Evolutionary conservation across 1,284 basidiomycete species (phyloP).

Genomic region (Heterobasidion annosum): DNA sequence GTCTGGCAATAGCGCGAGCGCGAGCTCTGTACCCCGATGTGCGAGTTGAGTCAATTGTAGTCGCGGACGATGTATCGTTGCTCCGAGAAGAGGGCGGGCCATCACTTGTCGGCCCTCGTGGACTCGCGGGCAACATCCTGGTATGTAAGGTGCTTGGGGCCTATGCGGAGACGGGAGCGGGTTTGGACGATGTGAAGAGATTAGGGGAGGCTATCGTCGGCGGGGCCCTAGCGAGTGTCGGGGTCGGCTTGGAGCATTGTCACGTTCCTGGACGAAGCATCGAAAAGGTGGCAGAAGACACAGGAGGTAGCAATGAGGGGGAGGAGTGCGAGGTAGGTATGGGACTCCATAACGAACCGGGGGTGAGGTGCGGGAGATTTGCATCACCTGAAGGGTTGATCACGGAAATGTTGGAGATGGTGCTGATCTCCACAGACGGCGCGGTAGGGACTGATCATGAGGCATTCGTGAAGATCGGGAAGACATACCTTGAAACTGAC

Average conservation of each 20-base stretch:
- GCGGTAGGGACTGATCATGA: slow-evolving; percentile 2
- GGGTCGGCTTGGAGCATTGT: slow-evolving; percentile 46
- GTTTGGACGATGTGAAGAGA: slow-evolving; percentile 35
- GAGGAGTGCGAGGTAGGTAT: slow-evolving; percentile 41
- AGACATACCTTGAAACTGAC: slow-evolving; percentile 14
- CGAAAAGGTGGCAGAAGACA: slow-evolving; percentile 12
- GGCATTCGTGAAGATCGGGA: slow-evolving; percentile 9
- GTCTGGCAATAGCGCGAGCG: slow-evolving; percentile 56
- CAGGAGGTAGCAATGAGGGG: slow-evolving; percentile 15
- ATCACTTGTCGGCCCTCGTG: slow-evolving; percentile 40
- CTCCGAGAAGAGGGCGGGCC: slow-evolving; percentile 23
- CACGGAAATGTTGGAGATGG: slow-evolving; percentile 29
- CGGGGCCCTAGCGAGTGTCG: slow-evolving; percentile 36
- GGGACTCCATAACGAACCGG: slow-evolving; percentile 51
- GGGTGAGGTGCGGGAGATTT: slow-evolving; percentile 29
- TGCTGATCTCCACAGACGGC: slow-evolving; percentile 11
- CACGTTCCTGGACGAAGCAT: slow-evolving; percentile 39
- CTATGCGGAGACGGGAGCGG: slow-evolving; percentile 36
- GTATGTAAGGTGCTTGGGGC: slow-evolving; percentile 64
- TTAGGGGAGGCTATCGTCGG: slow-evolving; percentile 36
- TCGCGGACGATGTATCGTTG: slow-evolving; percentile 60
- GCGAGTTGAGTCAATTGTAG: slow-evolving; percentile 45
- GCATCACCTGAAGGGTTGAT: slow-evolving; percentile 20
- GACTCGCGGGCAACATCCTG: slow-evolving; percentile 56
- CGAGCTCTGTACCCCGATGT: slow-evolving; percentile 27